Evolutionary conservation across 2,329 filamentous ascomycete genomes (phyloP), one percentile per base, ranked within the genome.

Genomic region (Sclerotinia trifoliorum): DNA sequence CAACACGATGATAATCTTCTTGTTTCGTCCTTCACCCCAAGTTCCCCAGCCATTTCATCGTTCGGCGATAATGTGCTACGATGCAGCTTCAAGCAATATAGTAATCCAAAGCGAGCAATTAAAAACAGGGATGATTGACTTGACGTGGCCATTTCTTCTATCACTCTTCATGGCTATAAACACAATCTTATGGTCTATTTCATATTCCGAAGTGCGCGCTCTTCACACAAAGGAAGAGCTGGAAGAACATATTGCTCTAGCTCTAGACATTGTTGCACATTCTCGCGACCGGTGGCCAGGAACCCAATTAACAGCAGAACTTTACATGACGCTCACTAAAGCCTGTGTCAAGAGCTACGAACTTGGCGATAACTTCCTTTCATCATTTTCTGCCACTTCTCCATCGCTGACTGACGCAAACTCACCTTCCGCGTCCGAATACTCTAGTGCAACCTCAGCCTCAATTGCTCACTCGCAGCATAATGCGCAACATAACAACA

Each of bases 91-190:
- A 15, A 92, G 88, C 78, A 94, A 97, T 76, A 92, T 97, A 74
- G 85, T 89, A 72, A 87, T 94, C 77, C 90, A 93, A 56, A 88
- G 87, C 76, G 88, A 90, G 74, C 93, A 97, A 78, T 90, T 97
- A 76, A 86, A 90, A 72, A 88, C 85, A 21, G 85, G 86, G 19
- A 88, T 88, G 29, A 87, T 95, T 15, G 94, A 97, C 76, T 84
- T 97, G 70, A 97, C 94, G 0, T 98, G 94, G 94, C 90, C 97
- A 55, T 97, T 97, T 76, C 87, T 96, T 1, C 85, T 97, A 69
- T 89, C 90, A 26, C 85, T 98, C 52, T 97, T 96, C 80, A 95
- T 96, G 88, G 89, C 92, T 5, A 85, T 98, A 68, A 97, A 97
- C 77, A 94, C 92, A 6, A 86, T 97, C 62, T 84, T 99, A 0